Evolutionary conservation across 2,329 filamentous ascomycete genomes (phyloP).

Genomic region (Atkinsonella hypoxylon): DNA sequence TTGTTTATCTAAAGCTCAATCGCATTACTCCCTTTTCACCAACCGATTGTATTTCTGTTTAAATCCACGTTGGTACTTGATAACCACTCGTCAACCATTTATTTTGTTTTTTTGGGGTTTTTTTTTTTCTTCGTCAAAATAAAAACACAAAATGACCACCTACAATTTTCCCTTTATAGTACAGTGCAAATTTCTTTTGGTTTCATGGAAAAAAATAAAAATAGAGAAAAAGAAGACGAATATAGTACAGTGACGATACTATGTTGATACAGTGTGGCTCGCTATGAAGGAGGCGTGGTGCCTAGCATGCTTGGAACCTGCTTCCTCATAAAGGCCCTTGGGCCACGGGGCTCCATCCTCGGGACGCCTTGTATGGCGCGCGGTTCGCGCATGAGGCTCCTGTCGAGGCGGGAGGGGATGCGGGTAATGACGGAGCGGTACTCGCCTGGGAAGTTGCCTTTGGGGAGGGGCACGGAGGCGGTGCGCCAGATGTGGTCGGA

Average conservation of each 20-base stretch:
- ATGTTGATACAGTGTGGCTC: neutral
- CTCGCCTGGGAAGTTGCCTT: constrained; percentile 49
- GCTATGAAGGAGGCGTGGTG: constrained; percentile 27
- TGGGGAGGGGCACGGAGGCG: constrained; percentile 46
- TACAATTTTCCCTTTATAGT: neutral
- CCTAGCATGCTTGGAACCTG: constrained; percentile 41
- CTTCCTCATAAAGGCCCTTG: constrained; percentile 40
- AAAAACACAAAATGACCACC: neutral
- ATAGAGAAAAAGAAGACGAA: too few species aligned
- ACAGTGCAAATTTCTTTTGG: neutral
- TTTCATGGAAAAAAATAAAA: neutral
- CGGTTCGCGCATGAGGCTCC: constrained; percentile 81
- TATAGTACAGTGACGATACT: neutral
- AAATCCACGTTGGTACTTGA: neutral
- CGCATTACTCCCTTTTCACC: too few species aligned
- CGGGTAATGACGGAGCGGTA: constrained; percentile 49
- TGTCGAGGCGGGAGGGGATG: constrained; percentile 74
- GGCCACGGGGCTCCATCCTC: constrained; percentile 39
- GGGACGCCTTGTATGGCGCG: constrained; percentile 84
- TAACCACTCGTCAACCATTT: neutral
- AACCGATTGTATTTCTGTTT: neutral
- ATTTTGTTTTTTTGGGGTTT: too few species aligned
- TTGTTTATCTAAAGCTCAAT: too few species aligned
- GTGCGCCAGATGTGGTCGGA: constrained; percentile 73
- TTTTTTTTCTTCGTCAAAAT: neutral